Conservation (phyloP, 129 eudicot species). For the Flaveria sonorensis region DNA sequence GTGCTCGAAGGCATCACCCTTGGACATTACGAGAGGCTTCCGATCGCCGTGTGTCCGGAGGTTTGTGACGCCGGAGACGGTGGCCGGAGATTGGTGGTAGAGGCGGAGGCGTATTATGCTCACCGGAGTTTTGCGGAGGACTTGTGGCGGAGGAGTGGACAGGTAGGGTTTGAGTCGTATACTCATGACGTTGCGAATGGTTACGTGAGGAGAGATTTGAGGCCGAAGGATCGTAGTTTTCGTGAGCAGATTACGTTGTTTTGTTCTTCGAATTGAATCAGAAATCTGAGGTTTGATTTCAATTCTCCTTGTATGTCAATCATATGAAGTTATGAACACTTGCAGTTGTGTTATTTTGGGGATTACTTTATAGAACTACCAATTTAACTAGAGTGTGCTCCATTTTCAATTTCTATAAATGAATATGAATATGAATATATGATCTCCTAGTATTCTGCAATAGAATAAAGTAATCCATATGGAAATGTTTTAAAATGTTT, state of each 20-base stretch:
- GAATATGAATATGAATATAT: neutral
- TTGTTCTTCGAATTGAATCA: slow-evolving; percentile 26
- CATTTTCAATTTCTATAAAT: neutral
- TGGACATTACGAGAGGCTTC: slow-evolving; percentile 80
- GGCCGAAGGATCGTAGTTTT: slow-evolving; percentile 60
- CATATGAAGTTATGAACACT: no score
- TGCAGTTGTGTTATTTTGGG: neutral
- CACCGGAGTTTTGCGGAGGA: slow-evolving; percentile 65
- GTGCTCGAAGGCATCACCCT: slow-evolving; percentile 60
- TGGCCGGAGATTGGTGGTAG: slow-evolving; percentile 13
- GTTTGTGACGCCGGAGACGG: neutral
- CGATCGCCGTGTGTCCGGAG: slow-evolving; percentile 31
- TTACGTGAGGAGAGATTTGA: slow-evolving; percentile 54
- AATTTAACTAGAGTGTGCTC: neutral
- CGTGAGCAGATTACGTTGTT: slow-evolving; percentile 53
- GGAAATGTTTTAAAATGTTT: neutral
- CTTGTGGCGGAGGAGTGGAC: slow-evolving; percentile 67
- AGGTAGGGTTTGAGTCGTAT: slow-evolving; percentile 43
- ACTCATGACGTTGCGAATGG: slow-evolving; percentile 52
- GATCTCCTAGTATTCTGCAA: neutral
- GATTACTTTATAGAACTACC: neutral
- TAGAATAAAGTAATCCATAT: neutral
- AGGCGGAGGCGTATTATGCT: slow-evolving; percentile 64
- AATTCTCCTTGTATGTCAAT: neutral
- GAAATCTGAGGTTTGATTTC: slow-evolving; percentile 21